Evolutionary conservation across 140 eudicot genomes (phyloP).

Genomic region (Bidens hawaiensis): DNA sequence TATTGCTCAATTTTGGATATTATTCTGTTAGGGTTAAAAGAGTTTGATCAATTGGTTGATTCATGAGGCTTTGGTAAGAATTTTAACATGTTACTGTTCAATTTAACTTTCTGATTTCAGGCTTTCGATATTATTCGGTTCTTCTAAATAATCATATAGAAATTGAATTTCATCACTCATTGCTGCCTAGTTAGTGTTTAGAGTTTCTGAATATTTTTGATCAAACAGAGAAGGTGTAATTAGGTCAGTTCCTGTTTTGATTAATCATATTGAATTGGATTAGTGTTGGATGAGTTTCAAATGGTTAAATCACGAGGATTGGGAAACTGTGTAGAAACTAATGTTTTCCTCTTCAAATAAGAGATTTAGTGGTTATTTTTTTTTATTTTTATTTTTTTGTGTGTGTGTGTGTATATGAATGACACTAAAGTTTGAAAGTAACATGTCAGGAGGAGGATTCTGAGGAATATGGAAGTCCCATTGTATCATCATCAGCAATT

Average conservation of each 20-base stretch:
- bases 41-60: neutral
- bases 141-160: neutral
- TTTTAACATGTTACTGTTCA: too few species aligned
- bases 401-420: neutral
- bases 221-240: too few species aligned
- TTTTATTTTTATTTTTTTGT: too few species aligned
- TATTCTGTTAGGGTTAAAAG: neutral
- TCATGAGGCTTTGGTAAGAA: neutral
- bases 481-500: constrained; percentile 54
- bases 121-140: too few species aligned
- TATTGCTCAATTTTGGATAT: neutral
- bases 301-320: neutral
- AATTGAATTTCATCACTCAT: neutral
- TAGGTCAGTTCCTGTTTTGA: too few species aligned
- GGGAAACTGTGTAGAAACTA: neutral
- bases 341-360: neutral
- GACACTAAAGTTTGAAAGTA: constrained; percentile 19
- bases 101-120: too few species aligned
- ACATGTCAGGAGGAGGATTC: constrained; percentile 76
- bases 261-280: too few species aligned
- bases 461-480: constrained; percentile 80
- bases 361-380: neutral
- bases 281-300: neutral
- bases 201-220: too few species aligned
- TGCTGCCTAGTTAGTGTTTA: neutral